Conservation (phyloP, 176 grass and related monocot genomes). For the Lolium rigidum region DNA sequence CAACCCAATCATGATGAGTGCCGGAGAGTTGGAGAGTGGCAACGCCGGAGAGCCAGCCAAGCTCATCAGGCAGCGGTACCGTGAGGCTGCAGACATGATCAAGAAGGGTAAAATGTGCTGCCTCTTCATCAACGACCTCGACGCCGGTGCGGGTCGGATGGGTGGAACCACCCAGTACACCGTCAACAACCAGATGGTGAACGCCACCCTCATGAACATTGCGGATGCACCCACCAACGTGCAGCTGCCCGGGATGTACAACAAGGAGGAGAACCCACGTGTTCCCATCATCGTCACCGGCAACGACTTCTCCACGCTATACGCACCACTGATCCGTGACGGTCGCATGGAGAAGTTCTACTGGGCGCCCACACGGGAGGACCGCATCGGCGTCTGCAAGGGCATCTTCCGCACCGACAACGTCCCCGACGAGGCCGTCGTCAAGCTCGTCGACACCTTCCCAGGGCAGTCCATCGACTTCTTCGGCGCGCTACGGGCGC, state of each 20-base stretch:
- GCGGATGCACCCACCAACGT: constrained; percentile 79
- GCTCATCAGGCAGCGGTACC: constrained; percentile 73
- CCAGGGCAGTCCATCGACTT: constrained; percentile 94
- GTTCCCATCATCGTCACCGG: constrained; percentile 79
- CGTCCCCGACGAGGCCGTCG: constrained; percentile 45
- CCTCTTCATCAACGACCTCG: constrained; percentile 84
- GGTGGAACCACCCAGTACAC: constrained; percentile 83
- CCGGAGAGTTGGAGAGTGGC: constrained; percentile 75
- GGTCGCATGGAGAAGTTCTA: constrained; percentile 89
- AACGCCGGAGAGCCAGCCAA: constrained; percentile 76
- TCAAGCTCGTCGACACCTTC: constrained; percentile 75
- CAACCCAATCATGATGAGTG: constrained; percentile 84
- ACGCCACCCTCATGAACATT: constrained; percentile 84
- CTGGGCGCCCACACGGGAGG: constrained; percentile 74
- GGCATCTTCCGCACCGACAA: constrained; percentile 85
- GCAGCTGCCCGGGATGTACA: constrained; percentile 83
- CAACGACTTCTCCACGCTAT: constrained; percentile 80
- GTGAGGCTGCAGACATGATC: constrained; percentile 71
- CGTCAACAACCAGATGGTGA: constrained; percentile 90
- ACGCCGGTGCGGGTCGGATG: constrained; percentile 70
- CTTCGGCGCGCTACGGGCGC: constrained; percentile 81
- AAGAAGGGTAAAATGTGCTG: constrained; percentile 79
- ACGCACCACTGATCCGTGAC: constrained; percentile 75
- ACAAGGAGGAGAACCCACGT: constrained; percentile 69
- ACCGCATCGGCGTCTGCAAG: constrained; percentile 66